Conservation (phyloP, 495 filamentous ascomycete genomes). For the Penicillium robsamsonii region DNA sequence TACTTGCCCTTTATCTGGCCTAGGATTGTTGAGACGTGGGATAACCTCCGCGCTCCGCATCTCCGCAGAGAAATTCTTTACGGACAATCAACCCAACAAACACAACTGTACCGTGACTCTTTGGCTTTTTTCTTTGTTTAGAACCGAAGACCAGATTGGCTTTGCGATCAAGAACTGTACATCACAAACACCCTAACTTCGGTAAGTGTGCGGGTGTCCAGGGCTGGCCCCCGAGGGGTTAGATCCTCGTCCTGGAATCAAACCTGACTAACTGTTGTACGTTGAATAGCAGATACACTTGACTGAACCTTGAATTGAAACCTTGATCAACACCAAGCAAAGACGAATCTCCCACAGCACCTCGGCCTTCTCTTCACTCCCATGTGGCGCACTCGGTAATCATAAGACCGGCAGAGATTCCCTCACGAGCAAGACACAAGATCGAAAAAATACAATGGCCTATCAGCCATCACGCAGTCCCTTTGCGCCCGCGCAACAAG, state of each 20-base stretch:
- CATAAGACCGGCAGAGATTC: conserved; percentile 1
- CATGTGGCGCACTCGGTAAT: conserved; percentile 10
- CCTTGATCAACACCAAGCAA: not conserved
- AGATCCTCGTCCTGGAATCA: not conserved
- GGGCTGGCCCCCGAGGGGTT: not conserved
- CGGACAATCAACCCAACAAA: conserved; percentile 1
- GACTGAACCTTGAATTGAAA: not conserved
- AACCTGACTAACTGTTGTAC: not conserved
- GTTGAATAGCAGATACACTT: not conserved
- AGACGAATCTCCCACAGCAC: not conserved
- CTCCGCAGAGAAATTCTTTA: conserved; percentile 10
- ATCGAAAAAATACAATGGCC: conserved; percentile 1
- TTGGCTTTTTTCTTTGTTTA: not conserved
- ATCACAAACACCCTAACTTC: not conserved
- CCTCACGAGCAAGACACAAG: not conserved
- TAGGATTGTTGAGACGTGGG: not conserved
- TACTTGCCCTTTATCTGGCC: not conserved
- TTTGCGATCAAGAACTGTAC: not conserved
- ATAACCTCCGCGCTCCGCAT: conserved; percentile 12
- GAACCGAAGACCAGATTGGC: not conserved
- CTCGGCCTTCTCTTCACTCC: not conserved
- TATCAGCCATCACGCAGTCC: conserved; percentile 33
- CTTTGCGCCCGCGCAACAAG: conserved; percentile 60
- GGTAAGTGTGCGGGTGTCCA: conserved; percentile 1
- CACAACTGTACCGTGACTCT: not conserved